Percentiles rank a stretch among this genome's conserved stretches.
Conservation (phyloP, 192 early-diverging fungal species). For the Coemansia sp. region DNA sequence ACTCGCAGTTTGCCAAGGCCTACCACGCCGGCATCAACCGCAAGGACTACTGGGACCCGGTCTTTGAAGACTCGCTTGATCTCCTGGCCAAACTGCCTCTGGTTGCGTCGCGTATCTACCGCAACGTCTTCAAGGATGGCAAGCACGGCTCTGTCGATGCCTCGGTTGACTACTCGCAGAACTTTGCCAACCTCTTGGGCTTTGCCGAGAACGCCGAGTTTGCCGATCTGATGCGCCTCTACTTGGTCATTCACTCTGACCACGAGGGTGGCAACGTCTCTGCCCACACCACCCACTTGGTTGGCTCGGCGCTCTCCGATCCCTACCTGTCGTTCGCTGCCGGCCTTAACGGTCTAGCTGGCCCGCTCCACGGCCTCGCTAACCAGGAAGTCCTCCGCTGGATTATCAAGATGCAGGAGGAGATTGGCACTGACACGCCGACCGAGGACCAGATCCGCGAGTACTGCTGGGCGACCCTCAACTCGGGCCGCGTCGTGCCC, state of each 20-base stretch:
- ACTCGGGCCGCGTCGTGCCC: constrained; percentile 94
- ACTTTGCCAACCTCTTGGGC: constrained; percentile 92
- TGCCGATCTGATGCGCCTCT: constrained; percentile 97
- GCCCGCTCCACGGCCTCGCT: constrained; percentile 98
- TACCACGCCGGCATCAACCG: constrained; percentile 92
- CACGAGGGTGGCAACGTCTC: constrained; percentile 99
- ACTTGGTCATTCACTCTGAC: constrained; percentile 99
- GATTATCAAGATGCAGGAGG: constrained; percentile 89
- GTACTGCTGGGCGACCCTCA: constrained; percentile 94
- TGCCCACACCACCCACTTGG: constrained; percentile 95
- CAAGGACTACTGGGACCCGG: constrained; percentile 94
- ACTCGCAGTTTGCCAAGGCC: constrained; percentile 94
- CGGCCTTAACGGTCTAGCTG: constrained; percentile 95
- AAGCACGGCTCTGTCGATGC: constrained; percentile 83
- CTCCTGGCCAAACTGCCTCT: constrained; percentile 97
- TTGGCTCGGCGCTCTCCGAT: constrained; percentile 96
- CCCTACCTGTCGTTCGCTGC: constrained; percentile 98
- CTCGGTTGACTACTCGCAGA: constrained; percentile 91
- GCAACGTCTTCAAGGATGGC: constrained; percentile 98
- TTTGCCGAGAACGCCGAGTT: constrained; percentile 86
- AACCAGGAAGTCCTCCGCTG: constrained; percentile 99
- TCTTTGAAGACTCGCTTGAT: constrained; percentile 97
- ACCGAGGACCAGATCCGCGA: constrained; percentile 94
- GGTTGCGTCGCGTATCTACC: constrained; percentile 98
- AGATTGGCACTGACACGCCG: constrained; percentile 76